These are phyloP conservation scores for Apiospora pterosperma DNA, from an alignment of 2,329 filamentous ascomycete genomes.

Conservation along the genomic window DNA sequence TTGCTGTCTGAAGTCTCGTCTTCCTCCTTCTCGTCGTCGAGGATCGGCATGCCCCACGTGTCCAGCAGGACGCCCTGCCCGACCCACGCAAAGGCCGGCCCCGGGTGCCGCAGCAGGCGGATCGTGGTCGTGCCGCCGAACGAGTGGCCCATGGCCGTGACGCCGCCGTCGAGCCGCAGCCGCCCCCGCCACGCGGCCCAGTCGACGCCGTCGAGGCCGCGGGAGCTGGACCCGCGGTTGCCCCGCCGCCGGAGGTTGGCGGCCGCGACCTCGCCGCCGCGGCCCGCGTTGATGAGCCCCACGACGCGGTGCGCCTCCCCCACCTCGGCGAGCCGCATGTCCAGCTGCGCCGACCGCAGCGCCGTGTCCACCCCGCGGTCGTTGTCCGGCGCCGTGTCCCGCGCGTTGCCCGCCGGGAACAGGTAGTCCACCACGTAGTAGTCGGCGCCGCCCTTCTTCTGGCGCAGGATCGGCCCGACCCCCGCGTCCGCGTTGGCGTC, in stretches of 20 bases:
- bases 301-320: background rate
- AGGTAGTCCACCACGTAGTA: background rate
- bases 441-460: background rate
- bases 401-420: background rate
- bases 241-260: background rate
- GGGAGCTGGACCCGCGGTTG: background rate
- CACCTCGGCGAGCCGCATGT: background rate
- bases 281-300: background rate
- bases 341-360: background rate
- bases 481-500: background rate
- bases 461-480: background rate
- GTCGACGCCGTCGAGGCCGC: background rate
- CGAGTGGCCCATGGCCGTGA: background rate
- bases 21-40: background rate
- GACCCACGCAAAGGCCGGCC: background rate
- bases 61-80: background rate
- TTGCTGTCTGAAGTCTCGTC: background rate
- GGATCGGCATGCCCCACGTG: background rate
- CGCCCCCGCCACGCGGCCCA: background rate
- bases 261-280: background rate
- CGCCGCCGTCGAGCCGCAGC: background rate
- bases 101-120: background rate
- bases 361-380: background rate
- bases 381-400: background rate
- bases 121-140: background rate